Evolutionary conservation across 139 green algal species (phyloP).

Genomic region (Coelastrella sp.): DNA sequence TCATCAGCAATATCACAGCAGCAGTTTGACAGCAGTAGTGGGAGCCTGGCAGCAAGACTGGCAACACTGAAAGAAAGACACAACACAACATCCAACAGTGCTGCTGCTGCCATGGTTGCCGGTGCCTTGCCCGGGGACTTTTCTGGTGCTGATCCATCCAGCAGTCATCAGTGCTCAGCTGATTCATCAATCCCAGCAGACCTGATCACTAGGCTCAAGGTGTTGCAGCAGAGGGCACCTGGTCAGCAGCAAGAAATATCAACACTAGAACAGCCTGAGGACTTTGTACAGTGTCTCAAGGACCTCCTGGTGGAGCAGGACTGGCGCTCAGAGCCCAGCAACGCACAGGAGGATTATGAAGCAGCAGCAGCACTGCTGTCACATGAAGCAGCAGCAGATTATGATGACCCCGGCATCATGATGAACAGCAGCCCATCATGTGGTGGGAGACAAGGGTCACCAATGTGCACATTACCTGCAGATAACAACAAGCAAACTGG

Average conservation of each 20-base stretch:
- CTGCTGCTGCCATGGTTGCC: not conserved
- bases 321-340: no score
- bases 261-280: no score
- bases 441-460: not conserved
- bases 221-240: constrained; percentile 22
- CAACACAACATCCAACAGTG: not conserved
- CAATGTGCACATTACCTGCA: not conserved
- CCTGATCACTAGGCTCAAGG: not conserved
- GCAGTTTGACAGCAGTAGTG: constrained; percentile 19
- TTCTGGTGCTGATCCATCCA: not conserved
- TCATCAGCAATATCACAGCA: not conserved
- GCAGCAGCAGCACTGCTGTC: not conserved
- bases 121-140: no score
- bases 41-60: not conserved
- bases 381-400: not conserved
- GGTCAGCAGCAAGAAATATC: constrained; percentile 13
- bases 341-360: not conserved
- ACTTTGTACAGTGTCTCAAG: constrained; percentile 13
- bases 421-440: constrained; percentile 7
- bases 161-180: not conserved
- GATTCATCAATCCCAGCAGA: not conserved
- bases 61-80: not conserved
- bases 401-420: no score
- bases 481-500: no score
- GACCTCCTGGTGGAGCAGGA: not conserved